Conservation (phyloP, 116 monocot genomes). For the Zostera marina region DNA sequence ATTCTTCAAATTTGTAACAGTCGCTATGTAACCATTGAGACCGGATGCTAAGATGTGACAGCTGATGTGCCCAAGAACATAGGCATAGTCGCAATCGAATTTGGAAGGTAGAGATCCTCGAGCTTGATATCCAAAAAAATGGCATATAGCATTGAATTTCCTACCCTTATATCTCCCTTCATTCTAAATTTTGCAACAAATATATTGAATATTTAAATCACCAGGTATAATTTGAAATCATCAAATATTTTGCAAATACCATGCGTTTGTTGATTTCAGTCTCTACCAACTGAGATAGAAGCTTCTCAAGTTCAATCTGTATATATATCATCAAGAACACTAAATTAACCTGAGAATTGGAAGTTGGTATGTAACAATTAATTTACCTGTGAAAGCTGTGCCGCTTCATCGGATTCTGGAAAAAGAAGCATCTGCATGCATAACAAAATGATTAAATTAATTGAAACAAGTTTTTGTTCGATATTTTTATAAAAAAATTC, state of each 20-base stretch:
- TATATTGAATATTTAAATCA: too few relatives aligned
- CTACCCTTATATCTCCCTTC: constrained; percentile 94
- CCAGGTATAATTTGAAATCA: too few relatives aligned
- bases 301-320: constrained; percentile 95
- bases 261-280: constrained; percentile 68
- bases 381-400: constrained; percentile 68
- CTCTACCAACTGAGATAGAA: constrained; percentile 87
- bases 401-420: constrained; percentile 91
- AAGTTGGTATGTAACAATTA: background rate
- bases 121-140: constrained; percentile 95
- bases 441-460: constrained; percentile 1
- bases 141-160: constrained; percentile 93
- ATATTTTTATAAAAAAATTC: background rate
- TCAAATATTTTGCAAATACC: constrained; percentile 32
- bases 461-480: too few relatives aligned
- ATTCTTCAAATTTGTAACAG: constrained; percentile 67
- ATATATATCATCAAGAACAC: background rate
- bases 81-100: constrained; percentile 92
- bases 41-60: constrained; percentile 78
- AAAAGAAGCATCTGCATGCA: constrained; percentile 57
- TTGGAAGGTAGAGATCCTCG: constrained; percentile 89
- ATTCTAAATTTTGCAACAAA: constrained; percentile 11
- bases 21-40: constrained; percentile 90
- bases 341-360: background rate
- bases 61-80: constrained; percentile 82